A percentile compares a stretch with the other conserved stretches of the same genome.
Evolutionary conservation across 2,329 filamentous ascomycete species (phyloP).

Genomic region (Colletotrichum aenigma): DNA sequence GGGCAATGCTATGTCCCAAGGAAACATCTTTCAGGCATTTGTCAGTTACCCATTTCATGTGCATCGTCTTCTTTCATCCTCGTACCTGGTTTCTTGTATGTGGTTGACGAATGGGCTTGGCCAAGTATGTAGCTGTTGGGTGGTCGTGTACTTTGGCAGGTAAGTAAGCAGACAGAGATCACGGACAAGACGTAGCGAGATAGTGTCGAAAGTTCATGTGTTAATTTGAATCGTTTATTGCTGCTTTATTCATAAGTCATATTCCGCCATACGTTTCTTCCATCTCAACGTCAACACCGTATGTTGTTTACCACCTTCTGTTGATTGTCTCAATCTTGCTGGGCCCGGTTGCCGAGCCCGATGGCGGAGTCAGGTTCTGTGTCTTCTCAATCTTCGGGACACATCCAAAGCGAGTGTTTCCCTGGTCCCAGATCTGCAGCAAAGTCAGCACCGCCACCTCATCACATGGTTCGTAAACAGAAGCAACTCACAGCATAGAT

Average conservation of each 20-base stretch:
- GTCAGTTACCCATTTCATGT: neutral
- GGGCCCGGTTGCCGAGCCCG: neutral
- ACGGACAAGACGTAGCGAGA: neutral
- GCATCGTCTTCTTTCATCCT: neutral
- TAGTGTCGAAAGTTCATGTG: neutral
- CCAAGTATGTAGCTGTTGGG: neutral
- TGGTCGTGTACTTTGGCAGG: neutral
- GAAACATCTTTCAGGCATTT: neutral
- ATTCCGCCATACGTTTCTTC: neutral
- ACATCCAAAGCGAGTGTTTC: conserved; percentile 13
- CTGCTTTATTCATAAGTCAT: neutral
- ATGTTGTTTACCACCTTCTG: neutral
- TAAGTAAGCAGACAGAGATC: neutral
- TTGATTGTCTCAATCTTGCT: neutral
- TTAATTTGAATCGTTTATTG: neutral
- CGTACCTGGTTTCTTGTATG: neutral
- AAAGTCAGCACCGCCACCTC: neutral
- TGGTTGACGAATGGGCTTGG: neutral
- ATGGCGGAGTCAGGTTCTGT: neutral
- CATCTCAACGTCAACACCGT: neutral
- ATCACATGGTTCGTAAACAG: neutral
- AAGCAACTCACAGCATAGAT: conserved; percentile 11
- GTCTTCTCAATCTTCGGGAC: conserved; percentile 14
- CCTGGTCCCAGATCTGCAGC: conserved; percentile 11
- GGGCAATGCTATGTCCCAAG: neutral